Percentiles rank a stretch among this genome's conserved stretches.
These are phyloP conservation scores for Shiraia bambusicola DNA, from an alignment of 2,329 filamentous ascomycete species.

Conservation along the genomic window DNA sequence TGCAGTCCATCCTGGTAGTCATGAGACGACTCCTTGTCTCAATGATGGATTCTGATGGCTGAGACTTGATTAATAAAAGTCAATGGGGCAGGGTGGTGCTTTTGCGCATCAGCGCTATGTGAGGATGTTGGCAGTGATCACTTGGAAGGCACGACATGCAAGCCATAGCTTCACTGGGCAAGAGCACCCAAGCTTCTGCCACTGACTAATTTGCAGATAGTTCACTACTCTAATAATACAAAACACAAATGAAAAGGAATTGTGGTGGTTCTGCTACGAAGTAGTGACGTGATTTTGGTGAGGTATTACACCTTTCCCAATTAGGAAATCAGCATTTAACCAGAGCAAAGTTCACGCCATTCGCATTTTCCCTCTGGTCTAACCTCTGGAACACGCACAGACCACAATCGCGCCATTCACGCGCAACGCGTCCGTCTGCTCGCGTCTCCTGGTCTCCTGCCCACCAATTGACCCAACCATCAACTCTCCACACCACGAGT, in stretches of 20 bases:
- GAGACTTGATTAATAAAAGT: no score
- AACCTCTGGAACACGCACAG: constrained; percentile 13
- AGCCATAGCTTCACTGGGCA: not conserved
- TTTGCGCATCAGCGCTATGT: no score
- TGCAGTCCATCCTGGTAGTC: constrained; percentile 20
- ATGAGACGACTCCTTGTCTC: not conserved
- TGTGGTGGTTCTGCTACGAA: not conserved
- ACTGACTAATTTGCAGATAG: no score
- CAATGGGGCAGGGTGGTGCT: no score
- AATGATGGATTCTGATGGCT: no score
- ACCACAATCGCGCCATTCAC: constrained; percentile 17
- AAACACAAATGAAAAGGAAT: not conserved
- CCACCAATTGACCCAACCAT: constrained; percentile 8
- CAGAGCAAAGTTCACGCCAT: constrained; percentile 13
- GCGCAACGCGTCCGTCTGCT: constrained; percentile 31
- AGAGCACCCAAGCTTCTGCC: not conserved
- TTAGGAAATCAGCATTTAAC: constrained; percentile 19
- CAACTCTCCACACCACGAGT: not conserved
- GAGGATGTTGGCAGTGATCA: not conserved
- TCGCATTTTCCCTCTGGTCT: constrained; percentile 1
- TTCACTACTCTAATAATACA: no score
- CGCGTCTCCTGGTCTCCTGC: constrained; percentile 22
- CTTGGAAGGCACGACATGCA: not conserved
- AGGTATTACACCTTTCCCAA: constrained; percentile 13
- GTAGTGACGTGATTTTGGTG: not conserved